Percentiles rank a stretch among this genome's conserved stretches.
phyloP scores from a whole-genome alignment of 306 rosid genomes.

The Carpinus viminea region DNA sequence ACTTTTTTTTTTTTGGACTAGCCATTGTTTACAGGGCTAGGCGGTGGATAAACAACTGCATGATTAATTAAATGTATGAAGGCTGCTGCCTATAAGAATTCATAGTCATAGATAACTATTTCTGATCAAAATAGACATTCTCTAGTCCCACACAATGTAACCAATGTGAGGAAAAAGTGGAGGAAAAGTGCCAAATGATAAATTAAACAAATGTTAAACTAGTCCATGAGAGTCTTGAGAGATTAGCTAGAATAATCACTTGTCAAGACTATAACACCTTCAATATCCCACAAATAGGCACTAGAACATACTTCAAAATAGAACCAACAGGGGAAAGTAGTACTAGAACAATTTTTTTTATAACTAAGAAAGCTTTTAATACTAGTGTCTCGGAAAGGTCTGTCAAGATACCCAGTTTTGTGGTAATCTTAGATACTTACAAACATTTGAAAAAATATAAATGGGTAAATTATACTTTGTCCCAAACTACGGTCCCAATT shows the following conservation, averaged over 20 bases:
- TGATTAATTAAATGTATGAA: not conserved
- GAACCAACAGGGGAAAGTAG: not conserved
- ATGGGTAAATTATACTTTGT: not conserved
- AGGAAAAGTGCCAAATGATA: not conserved
- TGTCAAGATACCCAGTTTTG: not conserved
- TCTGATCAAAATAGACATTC: not conserved
- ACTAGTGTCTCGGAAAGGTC: not conserved
- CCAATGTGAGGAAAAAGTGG: not conserved
- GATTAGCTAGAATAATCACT: not conserved
- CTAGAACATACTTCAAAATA: not conserved
- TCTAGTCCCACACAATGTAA: not conserved
- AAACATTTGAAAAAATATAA: not conserved
- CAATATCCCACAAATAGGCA: not conserved
- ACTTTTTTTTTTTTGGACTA: not conserved
- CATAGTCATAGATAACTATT: not conserved
- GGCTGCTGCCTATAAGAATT: not conserved
- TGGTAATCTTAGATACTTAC: not conserved
- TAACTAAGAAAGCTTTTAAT: not conserved
- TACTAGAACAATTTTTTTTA: not conserved
- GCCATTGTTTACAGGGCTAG: not conserved
- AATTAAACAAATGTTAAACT: not conserved
- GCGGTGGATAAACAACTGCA: not conserved
- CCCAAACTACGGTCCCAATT: no score
- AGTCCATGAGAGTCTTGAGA: not conserved
- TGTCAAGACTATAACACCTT: not conserved